These are phyloP conservation scores for Cubamyces sp. DNA, from an alignment of 768 basidiomycete species.

Conservation along the genomic window DNA sequence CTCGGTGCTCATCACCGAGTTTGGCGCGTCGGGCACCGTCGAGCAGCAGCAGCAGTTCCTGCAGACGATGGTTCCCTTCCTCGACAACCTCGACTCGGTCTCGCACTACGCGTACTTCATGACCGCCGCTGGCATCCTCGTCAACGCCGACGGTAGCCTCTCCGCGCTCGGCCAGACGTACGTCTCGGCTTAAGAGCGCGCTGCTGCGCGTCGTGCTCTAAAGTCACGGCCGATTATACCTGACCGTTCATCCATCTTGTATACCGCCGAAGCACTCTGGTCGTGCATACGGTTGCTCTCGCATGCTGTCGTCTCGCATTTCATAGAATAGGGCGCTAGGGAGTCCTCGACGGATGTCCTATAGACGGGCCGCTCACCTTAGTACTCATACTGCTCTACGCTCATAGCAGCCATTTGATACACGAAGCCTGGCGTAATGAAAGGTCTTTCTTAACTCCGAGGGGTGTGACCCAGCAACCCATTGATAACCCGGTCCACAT, in stretches of 20 bases:
- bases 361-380: constrained; percentile 4
- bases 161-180: constrained; percentile 33
- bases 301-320: neutral
- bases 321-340: constrained; percentile 1
- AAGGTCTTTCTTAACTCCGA: neutral
- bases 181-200: constrained; percentile 23
- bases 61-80: constrained; percentile 33
- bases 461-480: too few species aligned
- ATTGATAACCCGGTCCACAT: too few species aligned
- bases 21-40: constrained; percentile 33
- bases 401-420: neutral
- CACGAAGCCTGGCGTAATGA: neutral
- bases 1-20: constrained; percentile 38
- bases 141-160: constrained; percentile 30
- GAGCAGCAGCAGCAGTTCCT: constrained; percentile 34
- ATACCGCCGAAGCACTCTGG: neutral
- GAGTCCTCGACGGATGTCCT: constrained; percentile 7
- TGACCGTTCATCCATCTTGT: neutral
- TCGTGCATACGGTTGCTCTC: neutral
- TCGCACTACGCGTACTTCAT: constrained; percentile 36
- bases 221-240: neutral
- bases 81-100: constrained; percentile 32
- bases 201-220: neutral
- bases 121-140: constrained; percentile 31
- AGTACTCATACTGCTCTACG: neutral